phyloP scores from a whole-genome alignment of 1,284 basidiomycete genomes.

The Leccinum laetum region DNA sequence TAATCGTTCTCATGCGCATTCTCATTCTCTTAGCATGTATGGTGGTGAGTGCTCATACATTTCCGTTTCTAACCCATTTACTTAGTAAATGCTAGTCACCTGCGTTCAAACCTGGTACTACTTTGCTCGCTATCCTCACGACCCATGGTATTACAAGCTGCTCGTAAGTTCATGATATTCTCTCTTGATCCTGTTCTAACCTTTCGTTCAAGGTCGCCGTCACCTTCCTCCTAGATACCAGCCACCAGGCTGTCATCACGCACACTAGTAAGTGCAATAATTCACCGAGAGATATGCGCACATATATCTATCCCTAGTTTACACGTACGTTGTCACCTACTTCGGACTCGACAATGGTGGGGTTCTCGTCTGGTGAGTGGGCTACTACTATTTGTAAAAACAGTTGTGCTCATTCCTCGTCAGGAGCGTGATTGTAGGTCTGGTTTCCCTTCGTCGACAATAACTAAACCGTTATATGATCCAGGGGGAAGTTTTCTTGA shows the following conservation, averaged over 20 bases:
- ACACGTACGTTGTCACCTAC: conserved; percentile 52
- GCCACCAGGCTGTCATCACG: conserved; percentile 56
- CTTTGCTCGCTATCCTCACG: conserved; percentile 46
- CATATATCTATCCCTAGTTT: conserved; percentile 39
- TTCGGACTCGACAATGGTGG: conserved; percentile 39
- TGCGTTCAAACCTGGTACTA: conserved; percentile 59
- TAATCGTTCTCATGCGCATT: background rate
- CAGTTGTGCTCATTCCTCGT: conserved; percentile 1
- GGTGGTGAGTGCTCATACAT: conserved; percentile 42
- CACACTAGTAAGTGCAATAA: conserved; percentile 43
- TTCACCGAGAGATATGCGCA: background rate
- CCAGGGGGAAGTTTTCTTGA: conserved; percentile 39
- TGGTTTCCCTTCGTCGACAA: background rate
- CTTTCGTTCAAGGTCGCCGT: conserved; percentile 38
- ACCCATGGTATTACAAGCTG: conserved; percentile 44
- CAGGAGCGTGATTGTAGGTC: conserved; percentile 50
- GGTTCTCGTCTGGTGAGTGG: conserved; percentile 47
- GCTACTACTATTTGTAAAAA: background rate
- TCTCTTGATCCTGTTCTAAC: background rate
- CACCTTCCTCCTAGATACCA: conserved; percentile 49
- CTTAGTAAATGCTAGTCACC: conserved; percentile 40
- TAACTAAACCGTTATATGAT: conserved; percentile 4
- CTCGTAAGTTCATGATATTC: conserved; percentile 34
- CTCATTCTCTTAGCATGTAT: conserved; percentile 39
- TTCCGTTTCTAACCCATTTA: background rate